These are phyloP conservation scores for Gaultheria prostrata DNA, from an alignment of 148 eudicot species.

Conservation along the genomic window DNA sequence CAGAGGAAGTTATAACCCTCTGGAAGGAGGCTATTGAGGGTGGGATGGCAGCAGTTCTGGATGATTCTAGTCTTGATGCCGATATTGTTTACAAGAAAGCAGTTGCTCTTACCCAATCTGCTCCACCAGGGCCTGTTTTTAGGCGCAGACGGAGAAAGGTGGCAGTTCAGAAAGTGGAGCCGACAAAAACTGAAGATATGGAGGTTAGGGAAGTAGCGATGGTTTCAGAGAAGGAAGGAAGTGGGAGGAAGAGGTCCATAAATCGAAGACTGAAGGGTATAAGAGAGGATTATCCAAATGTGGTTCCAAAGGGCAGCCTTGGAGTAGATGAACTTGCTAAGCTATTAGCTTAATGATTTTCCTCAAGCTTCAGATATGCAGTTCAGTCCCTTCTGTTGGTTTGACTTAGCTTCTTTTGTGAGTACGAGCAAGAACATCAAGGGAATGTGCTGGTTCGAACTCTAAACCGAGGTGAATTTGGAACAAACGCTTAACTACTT, in stretches of 20 bases:
- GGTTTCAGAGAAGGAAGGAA: constrained; percentile 27
- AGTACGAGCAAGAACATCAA: neutral
- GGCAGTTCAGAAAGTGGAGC: constrained; percentile 21
- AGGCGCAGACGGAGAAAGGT: constrained; percentile 34
- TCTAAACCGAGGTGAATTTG: neutral
- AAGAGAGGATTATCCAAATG: constrained; percentile 37
- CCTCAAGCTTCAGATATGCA: constrained; percentile 1
- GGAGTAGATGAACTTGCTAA: constrained; percentile 90
- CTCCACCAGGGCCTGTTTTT: constrained; percentile 76
- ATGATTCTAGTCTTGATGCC: constrained; percentile 53
- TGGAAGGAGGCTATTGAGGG: constrained; percentile 64
- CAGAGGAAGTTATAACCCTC: constrained; percentile 47
- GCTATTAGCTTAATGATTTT: constrained; percentile 54
- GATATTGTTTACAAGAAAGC: constrained; percentile 59
- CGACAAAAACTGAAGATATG: constrained; percentile 32
- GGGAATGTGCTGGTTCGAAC: neutral
- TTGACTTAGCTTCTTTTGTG: neutral
- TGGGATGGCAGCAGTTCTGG: constrained; percentile 64
- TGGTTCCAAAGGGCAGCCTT: constrained; percentile 68
- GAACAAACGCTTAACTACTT: neutral
- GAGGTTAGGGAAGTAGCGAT: constrained; percentile 27
- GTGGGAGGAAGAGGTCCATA: constrained; percentile 34
- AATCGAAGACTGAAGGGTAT: constrained; percentile 32
- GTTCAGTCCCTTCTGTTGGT: neutral
- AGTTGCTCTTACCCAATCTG: constrained; percentile 60